phyloP scores from a whole-genome alignment of 1,139 yeast species.

The Hansenula sp. region DNA sequence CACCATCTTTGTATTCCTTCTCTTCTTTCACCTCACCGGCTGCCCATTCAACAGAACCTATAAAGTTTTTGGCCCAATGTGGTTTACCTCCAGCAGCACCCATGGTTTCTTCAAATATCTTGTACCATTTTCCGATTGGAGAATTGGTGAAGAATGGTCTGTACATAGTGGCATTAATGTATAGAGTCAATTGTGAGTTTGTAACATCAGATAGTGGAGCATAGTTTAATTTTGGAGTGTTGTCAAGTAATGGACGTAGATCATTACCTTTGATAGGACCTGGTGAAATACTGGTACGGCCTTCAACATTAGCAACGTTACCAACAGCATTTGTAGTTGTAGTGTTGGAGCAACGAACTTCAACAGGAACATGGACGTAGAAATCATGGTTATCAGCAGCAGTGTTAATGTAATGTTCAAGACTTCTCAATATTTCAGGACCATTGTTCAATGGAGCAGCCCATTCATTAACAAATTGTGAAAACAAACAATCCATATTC shows the following conservation, averaged over 20 bases:
- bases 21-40: conserved; percentile 31
- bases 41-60: conserved; percentile 51
- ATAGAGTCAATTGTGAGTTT: conserved; percentile 77
- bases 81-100: conserved; percentile 85
- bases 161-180: conserved; percentile 92
- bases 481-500: conserved; percentile 92
- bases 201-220: conserved; percentile 51
- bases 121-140: conserved; percentile 77
- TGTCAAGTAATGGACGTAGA: conserved; percentile 75
- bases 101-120: conserved; percentile 74
- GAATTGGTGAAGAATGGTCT: conserved; percentile 81
- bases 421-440: conserved; percentile 59
- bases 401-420: conserved; percentile 54
- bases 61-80: conserved; percentile 98
- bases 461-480: conserved; percentile 97
- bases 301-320: conserved; percentile 27
- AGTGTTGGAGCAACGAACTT: conserved; percentile 88
- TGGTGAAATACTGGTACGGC: conserved; percentile 41
- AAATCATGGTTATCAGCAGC: conserved; percentile 61
- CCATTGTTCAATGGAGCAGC: conserved; percentile 82
- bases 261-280: conserved; percentile 88
- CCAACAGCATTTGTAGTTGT: conserved; percentile 38
- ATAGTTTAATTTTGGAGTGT: conserved; percentile 64
- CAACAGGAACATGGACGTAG: conserved; percentile 93
- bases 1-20: conserved; percentile 47